Evolutionary conservation across 2,329 filamentous ascomycete species (phyloP), one percentile per base, ranked within the genome.

Genomic region (Laburnicola sp.): DNA sequence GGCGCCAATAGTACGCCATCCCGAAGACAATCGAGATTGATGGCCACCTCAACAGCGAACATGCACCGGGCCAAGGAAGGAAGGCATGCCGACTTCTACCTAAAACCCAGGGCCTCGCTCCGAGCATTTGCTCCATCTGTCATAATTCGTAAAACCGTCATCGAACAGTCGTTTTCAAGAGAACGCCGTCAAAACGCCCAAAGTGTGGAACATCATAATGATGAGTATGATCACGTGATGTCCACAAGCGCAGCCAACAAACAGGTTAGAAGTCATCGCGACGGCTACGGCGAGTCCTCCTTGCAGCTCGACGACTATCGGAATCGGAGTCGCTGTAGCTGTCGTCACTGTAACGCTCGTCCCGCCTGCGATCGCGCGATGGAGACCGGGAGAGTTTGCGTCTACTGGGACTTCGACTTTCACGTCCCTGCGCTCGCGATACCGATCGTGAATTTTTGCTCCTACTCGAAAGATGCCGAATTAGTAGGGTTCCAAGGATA

Each of bases 271-370:
- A 47, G 10, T 47, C 40, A 42, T 57, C 50, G 36, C 52, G 53
- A 11, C 53, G 45, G 22, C 48, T 36, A 8, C 53, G 53, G 23
- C 21, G 43, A 22, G 32, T 37, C 30, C 55, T 57, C 39, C 53
- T 49, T 8, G 52, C 34, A 31, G 30, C 43, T 21, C 56, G 57
- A 32, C 48, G 46, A 22, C 34, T 50, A 35, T 60, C 54, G 3
- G 57, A 50, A 46, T 60, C 58, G 3, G 55, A 58, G 32, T 63
- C 58, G 31, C 45, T 54, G 42, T 56, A 47, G 44, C 53, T 56
- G 11, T 48, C 45, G 10, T 50, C 51, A 45, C 58, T 48, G 26
- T 40, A 59, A 7, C 34, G 38, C 23, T 58, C 55, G 16, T 48
- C 44, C 22, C 42, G 38, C 11, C 43, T 37, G 30, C 47, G 51